Evolutionary conservation across 306 rosid genomes (phyloP).

Genomic region (Clitoria ternatea): DNA sequence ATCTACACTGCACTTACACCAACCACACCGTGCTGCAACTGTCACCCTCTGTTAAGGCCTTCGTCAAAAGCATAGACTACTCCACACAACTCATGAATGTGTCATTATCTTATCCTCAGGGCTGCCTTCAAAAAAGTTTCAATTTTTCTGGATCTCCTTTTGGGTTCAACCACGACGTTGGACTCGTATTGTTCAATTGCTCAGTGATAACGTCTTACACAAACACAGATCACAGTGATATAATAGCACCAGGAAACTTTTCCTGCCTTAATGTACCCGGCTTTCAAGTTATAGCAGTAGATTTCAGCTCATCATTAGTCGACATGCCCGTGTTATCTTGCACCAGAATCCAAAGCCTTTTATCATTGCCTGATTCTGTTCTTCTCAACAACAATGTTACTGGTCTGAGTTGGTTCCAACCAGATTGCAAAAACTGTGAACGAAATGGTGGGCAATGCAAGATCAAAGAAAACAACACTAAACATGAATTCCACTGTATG

Average conservation of each 20-base stretch:
- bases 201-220: background rate
- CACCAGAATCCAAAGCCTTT: conserved; percentile 13
- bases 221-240: background rate
- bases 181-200: conserved; percentile 1
- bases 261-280: conserved; percentile 18
- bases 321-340: conserved; percentile 6
- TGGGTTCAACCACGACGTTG: background rate
- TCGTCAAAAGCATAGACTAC: conserved; percentile 15
- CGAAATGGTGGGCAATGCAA: background rate
- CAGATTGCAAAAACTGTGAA: conserved; percentile 19
- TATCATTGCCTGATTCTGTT: conserved; percentile 23
- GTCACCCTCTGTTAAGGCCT: background rate
- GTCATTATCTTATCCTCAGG: conserved; percentile 10
- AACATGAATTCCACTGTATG: background rate
- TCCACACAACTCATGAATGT: background rate
- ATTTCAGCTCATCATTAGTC: background rate
- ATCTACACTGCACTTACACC: conserved; percentile 15
- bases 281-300: conserved; percentile 16
- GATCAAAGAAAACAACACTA: background rate
- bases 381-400: no score
- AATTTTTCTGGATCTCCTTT: conserved; percentile 6
- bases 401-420: conserved; percentile 16
- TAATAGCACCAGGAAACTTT: background rate
- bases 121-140: conserved; percentile 1
- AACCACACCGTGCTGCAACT: conserved; percentile 23